A percentile compares a stretch with the other conserved stretches of the same genome.
phyloP scores from a whole-genome alignment of 2,329 filamentous ascomycete species.

The Botryotinia globosa region DNA sequence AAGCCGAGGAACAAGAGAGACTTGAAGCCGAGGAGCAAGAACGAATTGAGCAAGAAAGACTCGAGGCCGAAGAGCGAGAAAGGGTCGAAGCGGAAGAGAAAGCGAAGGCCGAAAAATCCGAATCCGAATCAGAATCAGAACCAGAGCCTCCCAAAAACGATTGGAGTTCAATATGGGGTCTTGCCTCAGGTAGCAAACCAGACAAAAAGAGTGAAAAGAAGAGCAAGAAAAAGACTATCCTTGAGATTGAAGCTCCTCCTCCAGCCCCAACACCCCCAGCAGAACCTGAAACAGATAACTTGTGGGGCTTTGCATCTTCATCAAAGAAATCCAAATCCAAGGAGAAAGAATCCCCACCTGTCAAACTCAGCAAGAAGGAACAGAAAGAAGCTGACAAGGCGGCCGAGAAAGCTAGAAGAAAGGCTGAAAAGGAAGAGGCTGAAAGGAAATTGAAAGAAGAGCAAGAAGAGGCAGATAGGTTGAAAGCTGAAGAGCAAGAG shows the following conservation, averaged over 20 bases:
- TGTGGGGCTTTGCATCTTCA: conserved; percentile 39
- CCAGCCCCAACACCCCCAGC: conserved; percentile 49
- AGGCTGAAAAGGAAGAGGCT: conserved; percentile 50
- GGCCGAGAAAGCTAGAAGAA: conserved; percentile 50
- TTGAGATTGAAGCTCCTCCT: conserved; percentile 44
- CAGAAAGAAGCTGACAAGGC: conserved; percentile 49
- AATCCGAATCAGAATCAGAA: conserved; percentile 15
- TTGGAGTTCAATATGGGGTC: conserved; percentile 34
- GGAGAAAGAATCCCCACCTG: conserved; percentile 40
- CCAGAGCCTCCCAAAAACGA: conserved; percentile 22
- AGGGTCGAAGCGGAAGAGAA: conserved; percentile 33
- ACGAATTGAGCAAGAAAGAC: not conserved
- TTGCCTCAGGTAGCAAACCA: conserved; percentile 44
- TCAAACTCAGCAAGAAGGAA: conserved; percentile 51
- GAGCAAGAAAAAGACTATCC: conserved; percentile 41
- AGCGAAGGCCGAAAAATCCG: conserved; percentile 12
- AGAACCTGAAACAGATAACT: conserved; percentile 42
- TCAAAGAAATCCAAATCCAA: conserved; percentile 44
- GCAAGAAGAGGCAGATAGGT: conserved; percentile 32
- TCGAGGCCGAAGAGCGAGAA: not conserved
- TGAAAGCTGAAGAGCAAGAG: conserved; percentile 33
- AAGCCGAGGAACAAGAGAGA: conserved; percentile 34
- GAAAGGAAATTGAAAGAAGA: conserved; percentile 39
- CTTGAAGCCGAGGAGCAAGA: conserved; percentile 29
- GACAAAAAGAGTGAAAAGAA: conserved; percentile 35